Evolutionary conservation across 495 filamentous ascomycete species (phyloP).

Genomic region (Hypoxylon fuscum): DNA sequence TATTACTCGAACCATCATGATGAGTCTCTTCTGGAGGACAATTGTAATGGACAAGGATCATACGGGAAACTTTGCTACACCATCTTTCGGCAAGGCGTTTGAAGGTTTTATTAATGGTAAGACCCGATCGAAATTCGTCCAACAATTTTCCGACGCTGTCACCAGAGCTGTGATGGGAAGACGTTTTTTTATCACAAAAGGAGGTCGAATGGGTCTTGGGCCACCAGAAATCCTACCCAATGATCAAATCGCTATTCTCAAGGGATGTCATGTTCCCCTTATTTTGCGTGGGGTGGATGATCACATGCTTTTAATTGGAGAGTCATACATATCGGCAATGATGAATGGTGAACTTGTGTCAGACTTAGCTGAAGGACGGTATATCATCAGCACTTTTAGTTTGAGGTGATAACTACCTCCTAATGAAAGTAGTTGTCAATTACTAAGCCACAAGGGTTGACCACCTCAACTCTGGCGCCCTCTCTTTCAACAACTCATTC

Average conservation of each 20-base stretch:
- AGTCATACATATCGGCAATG: conserved; percentile 12
- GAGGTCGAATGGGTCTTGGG: conserved; percentile 21
- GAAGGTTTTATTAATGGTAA: conserved; percentile 13
- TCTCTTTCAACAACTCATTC: no score
- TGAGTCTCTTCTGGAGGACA: conserved; percentile 14
- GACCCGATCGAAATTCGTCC: conserved; percentile 12
- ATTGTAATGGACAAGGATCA: conserved; percentile 30
- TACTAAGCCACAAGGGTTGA: no score
- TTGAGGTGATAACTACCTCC: conserved; percentile 37
- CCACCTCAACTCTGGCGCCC: no score
- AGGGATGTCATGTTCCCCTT: conserved; percentile 24
- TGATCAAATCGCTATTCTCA: conserved; percentile 11
- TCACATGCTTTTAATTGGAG: conserved; percentile 15
- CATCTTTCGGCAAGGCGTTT: conserved; percentile 9
- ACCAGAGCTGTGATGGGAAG: conserved; percentile 11
- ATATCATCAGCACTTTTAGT: not conserved
- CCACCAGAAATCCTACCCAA: conserved; percentile 12
- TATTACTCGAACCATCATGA: conserved; percentile 1
- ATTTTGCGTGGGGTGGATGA: conserved; percentile 7
- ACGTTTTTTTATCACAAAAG: conserved; percentile 19
- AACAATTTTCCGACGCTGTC: conserved; percentile 21
- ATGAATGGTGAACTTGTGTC: conserved; percentile 21
- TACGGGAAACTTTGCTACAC: conserved; percentile 10
- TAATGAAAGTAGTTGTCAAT: no score
- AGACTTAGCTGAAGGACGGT: conserved; percentile 5